Conservation (phyloP, 805 yeast genomes). For the Sugiyamaella marilandica region DNA sequence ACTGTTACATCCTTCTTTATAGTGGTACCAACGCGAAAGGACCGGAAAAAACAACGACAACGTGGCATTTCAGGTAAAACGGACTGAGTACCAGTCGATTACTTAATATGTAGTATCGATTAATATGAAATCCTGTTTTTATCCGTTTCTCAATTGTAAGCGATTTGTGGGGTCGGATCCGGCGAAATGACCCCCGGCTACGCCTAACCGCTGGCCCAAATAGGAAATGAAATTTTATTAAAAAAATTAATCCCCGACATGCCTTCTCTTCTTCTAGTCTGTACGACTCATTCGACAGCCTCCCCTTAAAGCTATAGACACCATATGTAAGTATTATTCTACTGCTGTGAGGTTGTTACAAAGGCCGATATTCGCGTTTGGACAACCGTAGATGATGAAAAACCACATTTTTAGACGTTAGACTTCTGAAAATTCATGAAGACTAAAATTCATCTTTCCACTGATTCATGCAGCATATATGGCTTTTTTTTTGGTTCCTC, state of each 20-base stretch:
- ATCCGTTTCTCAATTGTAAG: no score
- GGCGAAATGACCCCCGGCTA: not conserved
- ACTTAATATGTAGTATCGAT: no score
- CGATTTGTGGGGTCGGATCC: no score
- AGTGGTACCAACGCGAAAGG: no score
- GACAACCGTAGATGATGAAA: slow-evolving; percentile 17
- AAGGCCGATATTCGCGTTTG: not conserved
- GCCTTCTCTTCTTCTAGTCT: slow-evolving; percentile 1
- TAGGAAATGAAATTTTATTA: slow-evolving; percentile 1
- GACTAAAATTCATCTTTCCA: slow-evolving; percentile 18
- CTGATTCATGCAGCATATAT: not conserved
- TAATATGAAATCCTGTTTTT: no score
- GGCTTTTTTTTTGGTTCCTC: not conserved
- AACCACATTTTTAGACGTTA: slow-evolving; percentile 22
- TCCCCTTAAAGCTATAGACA: not conserved
- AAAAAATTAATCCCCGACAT: not conserved
- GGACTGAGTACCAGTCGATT: no score
- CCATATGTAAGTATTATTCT: not conserved
- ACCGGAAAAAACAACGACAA: no score
- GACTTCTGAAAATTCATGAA: slow-evolving; percentile 22
- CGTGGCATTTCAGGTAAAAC: no score
- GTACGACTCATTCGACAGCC: not conserved
- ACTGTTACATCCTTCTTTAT: no score
- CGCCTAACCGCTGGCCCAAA: not conserved
- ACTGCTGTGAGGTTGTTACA: not conserved